Evolutionary conservation across 805 yeast species (phyloP).

Genomic region (Babjeviella inositovora): DNA sequence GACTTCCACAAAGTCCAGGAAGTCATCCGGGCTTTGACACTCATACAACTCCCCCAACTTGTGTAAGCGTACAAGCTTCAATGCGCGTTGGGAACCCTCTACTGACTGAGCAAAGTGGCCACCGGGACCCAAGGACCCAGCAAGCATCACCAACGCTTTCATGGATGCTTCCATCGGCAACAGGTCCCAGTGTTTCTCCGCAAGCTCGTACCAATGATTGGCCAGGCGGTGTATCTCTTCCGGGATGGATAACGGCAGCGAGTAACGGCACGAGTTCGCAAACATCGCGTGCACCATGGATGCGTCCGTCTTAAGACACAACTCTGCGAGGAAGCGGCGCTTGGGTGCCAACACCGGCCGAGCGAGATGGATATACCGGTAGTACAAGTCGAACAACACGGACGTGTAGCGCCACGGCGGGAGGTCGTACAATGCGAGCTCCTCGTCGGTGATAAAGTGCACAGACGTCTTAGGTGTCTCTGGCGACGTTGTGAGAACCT

Average conservation of each 20-base stretch:
- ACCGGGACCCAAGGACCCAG: conserved; percentile 12
- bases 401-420: conserved; percentile 17
- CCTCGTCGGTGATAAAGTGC: conserved; percentile 12
- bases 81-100: conserved; percentile 9
- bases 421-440: conserved; percentile 13
- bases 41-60: conserved; percentile 3
- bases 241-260: conserved; percentile 9
- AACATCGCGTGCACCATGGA: conserved; percentile 16
- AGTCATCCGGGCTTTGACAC: conserved; percentile 6
- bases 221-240: conserved; percentile 11
- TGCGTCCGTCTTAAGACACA: conserved; percentile 12
- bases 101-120: conserved; percentile 9
- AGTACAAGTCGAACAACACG: conserved; percentile 17
- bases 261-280: conserved; percentile 12
- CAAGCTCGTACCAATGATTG: conserved; percentile 17
- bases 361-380: conserved; percentile 20
- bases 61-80: conserved; percentile 4
- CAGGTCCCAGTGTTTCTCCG: conserved; percentile 13
- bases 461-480: too few species aligned
- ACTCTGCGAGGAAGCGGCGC: conserved; percentile 10
- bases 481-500: too few species aligned
- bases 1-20: conserved; percentile 7
- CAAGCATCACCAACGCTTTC: conserved; percentile 9
- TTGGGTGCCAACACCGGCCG: conserved; percentile 18
- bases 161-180: conserved; percentile 10